Percentiles rank a stretch among this genome's conserved stretches.
Evolutionary conservation across 306 rosid genomes (phyloP).

Genomic region (Lathyrus sativus): DNA sequence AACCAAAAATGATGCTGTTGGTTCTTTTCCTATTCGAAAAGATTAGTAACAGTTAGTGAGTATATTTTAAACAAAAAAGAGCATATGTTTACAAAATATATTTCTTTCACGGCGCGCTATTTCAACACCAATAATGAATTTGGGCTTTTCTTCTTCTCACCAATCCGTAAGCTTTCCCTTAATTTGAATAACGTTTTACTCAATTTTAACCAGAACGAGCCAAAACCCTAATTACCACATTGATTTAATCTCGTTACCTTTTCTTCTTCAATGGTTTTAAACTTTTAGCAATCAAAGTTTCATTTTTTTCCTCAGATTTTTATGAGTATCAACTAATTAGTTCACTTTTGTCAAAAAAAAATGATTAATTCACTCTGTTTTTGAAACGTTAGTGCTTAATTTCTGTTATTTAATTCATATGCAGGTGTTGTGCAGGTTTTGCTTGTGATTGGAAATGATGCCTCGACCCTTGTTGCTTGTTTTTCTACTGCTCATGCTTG

Average conservation of each 20-base stretch:
- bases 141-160: conserved; percentile 38
- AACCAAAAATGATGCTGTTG: too few relatives aligned
- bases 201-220: too few relatives aligned
- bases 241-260: too few relatives aligned
- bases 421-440: conserved; percentile 41
- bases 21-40: too few relatives aligned
- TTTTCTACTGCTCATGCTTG: conserved; percentile 62
- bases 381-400: neutral
- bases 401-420: conserved; percentile 33
- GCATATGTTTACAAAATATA: neutral
- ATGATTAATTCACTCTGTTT: neutral
- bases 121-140: conserved; percentile 37
- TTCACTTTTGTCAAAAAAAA: too few relatives aligned
- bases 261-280: too few relatives aligned
- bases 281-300: neutral
- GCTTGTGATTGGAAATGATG: conserved; percentile 52
- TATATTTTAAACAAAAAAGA: too few relatives aligned
- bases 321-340: too few relatives aligned
- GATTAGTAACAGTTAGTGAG: too few relatives aligned
- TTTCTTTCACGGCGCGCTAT: conserved; percentile 6
- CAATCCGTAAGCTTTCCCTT: conserved; percentile 43
- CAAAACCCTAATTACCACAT: too few relatives aligned
- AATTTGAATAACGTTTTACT: too few relatives aligned
- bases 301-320: neutral
- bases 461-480: conserved; percentile 72